Evolutionary conservation across 2,329 filamentous ascomycete genomes (phyloP).

Genomic region (Talaromyces verruculosus): DNA sequence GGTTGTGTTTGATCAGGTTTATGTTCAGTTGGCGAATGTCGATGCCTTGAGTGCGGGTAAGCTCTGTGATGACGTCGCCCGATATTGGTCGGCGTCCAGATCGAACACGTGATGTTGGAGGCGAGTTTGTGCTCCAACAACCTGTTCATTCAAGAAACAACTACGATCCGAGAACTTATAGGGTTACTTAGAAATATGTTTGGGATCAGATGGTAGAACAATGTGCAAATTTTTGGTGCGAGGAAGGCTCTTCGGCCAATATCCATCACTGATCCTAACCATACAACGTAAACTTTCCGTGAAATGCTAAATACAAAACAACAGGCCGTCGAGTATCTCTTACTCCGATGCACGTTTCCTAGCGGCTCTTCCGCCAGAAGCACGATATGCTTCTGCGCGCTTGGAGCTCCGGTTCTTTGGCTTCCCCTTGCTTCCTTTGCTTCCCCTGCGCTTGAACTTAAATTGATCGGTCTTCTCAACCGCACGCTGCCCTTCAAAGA

Average conservation of each 20-base stretch:
- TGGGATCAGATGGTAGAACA: too few relatives aligned
- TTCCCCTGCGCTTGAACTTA: conserved; percentile 41
- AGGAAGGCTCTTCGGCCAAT: neutral
- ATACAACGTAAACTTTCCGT: neutral
- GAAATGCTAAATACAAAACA: neutral
- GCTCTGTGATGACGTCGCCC: conserved; percentile 11
- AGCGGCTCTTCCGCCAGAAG: conserved; percentile 29
- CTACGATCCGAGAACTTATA: neutral
- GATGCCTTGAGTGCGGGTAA: conserved; percentile 9
- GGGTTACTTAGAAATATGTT: too few relatives aligned
- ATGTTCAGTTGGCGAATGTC: neutral
- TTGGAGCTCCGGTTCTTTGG: conserved; percentile 43
- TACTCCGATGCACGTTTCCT: conserved; percentile 7
- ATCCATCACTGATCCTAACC: neutral
- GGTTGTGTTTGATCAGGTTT: neutral
- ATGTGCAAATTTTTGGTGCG: neutral
- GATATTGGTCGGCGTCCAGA: neutral
- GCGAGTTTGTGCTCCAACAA: neutral
- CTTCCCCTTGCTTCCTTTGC: conserved; percentile 41
- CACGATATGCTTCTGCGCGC: conserved; percentile 46
- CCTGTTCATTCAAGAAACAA: neutral
- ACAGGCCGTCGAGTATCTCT: neutral
- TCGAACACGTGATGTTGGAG: neutral
- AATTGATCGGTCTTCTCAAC: conserved; percentile 31
- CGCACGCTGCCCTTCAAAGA: conserved; percentile 50